Evolutionary conservation across 2,329 filamentous ascomycete species (phyloP), one percentile per base, ranked within the genome.

Genomic region (Pestalotiopsis sp.): DNA sequence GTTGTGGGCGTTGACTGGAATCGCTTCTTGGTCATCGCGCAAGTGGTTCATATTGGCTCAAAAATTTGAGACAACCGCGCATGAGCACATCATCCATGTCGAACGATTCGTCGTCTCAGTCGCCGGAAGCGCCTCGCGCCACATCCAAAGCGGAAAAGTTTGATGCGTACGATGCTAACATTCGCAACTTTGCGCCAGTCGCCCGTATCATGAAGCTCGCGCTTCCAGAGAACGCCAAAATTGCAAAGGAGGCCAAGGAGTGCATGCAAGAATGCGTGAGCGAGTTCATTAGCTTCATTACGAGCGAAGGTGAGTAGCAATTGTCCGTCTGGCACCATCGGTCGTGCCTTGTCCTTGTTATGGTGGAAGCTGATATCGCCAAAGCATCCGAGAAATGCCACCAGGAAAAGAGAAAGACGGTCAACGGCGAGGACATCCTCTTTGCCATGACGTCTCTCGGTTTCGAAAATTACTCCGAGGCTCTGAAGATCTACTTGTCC

Each of bases 241-340:
- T 99, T 71, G 95, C 95, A 70, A 99, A 99, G 80, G 96, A 99
- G 80, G 96, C 96, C 68, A 99, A 99, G 82, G 96, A 99, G 81
- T 99, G 96, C 83, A 98, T 99, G 96, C 96, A 99, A 82, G 96
- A 99, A 82, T 99, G 96, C 79, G 96, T 99, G 69, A 98, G 95
- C 90, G 96, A 99, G 84, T 99, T 99, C 82, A 99, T 99, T 85
- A 97, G 94, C 6, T 99, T 99, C 86, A 98, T 99, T 79, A 99
- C 96, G 45, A 98, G 95, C 81, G 96, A 99, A 88, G 96, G 96
- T 97, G 81, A 79, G 92, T 84, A 65, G 66, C 41, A 17, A 65
- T 36, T 41, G 4, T 17, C 25, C 45, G 17, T 66, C 14, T 17
- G 60, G 31, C 38, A 20, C 13, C 36, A 14, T 12, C 17, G 14